Evolutionary conservation across 176 grass and related monocot genomes (phyloP), one percentile per base, ranked within the genome.

Genomic region (Juncus inflexus): DNA sequence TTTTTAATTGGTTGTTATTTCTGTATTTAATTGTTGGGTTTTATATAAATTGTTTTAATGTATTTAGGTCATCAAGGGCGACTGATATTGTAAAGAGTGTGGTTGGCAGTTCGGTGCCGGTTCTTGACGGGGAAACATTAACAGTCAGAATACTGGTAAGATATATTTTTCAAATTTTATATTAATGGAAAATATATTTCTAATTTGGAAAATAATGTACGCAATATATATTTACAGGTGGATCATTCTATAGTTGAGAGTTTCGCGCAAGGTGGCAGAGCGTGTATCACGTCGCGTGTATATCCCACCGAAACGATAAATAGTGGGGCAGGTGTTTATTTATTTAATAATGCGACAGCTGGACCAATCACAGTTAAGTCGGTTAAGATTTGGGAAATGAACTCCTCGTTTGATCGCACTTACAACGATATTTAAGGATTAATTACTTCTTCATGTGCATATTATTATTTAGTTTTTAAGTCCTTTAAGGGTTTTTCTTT

Each of bases 161-260:
- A 13, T 70, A 13, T 58, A 55, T 37, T 45, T 6, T 9, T 4
- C 38, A 41, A 60, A 7, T 7, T 50, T 40, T 35, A 58, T 74
- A 5, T 15, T 37, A 63, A 63, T 40, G 54, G 3, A 60, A 14
- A 35, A 40, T 15, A 67, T 52, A 69, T 6, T 52, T 69, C 57
- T 15, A 50, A 41, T 63, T 11, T 12, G 4, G 4, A 64, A 67
- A 49, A 50, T 3, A 15, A 28, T 28, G 19, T 28, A 28, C 19
- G 19, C 19, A 28, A 28, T 28, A 28, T 28, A 28, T 37, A 67
- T 3, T 61, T 13, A 42, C 15, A 84, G 81, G 81, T 97, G 50
- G 92, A 97, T 69, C 92, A 97, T 68, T 97, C 92, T 15, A 97
- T 97, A 8, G 77, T 97, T 0, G 92, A 97, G 59, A 87, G 87